Evolutionary conservation across 129 eudicot genomes (phyloP).

Genomic region (Silybum marianum): DNA sequence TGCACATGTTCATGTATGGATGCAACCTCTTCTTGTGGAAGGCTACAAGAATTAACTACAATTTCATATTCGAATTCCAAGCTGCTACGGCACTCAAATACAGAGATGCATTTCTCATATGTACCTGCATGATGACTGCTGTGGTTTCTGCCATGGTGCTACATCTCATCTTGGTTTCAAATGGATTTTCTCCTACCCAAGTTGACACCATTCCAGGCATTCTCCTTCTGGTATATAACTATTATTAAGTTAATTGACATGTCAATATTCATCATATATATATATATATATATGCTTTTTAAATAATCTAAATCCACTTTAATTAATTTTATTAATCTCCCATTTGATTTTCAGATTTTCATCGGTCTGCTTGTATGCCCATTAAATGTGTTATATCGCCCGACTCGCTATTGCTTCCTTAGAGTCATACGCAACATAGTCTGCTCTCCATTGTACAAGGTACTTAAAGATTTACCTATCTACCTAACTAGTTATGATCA

Average conservation of each 20-base stretch:
- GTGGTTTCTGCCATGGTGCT: conserved; percentile 84
- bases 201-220: conserved; percentile 85
- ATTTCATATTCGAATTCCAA: conserved; percentile 85
- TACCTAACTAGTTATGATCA: background rate
- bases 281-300: no score
- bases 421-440: conserved; percentile 83
- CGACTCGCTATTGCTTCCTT: conserved; percentile 84
- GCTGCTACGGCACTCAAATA: conserved; percentile 71
- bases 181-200: conserved; percentile 53
- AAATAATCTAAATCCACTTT: background rate
- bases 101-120: conserved; percentile 86
- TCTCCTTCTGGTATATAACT: conserved; percentile 72
- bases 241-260: no score
- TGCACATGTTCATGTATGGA: conserved; percentile 94
- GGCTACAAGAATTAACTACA: conserved; percentile 79
- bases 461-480: conserved; percentile 17
- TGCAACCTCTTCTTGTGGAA: conserved; percentile 92
- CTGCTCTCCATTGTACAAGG: conserved; percentile 98
- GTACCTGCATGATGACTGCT: conserved; percentile 80
- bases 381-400: conserved; percentile 71
- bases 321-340: no score
- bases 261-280: background rate
- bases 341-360: conserved; percentile 46
- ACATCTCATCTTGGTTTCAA: conserved; percentile 73
- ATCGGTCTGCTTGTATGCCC: conserved; percentile 71